Base-by-base conservation (phyloP, 2,329 filamentous ascomycete genomes). In the Hortaea werneckii region DNA sequence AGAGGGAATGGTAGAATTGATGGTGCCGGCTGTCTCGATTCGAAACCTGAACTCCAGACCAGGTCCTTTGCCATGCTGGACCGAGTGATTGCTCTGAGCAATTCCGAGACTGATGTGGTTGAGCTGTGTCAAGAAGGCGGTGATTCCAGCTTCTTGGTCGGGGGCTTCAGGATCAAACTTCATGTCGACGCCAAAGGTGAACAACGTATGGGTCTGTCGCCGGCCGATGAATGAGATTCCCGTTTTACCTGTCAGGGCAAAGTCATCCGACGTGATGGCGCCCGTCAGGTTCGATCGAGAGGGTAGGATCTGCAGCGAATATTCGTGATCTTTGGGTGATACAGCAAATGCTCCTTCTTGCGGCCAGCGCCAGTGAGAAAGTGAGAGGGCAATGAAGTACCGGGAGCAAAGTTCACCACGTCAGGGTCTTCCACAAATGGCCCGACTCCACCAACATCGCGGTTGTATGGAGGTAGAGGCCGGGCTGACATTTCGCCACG, bases 331-430 rank as follows among this genome's bases (percentile, higher is more conserved):
- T 0, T 51, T 55, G 0, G 67, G 67, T 0, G 72, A 79, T 11
- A 73, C 50, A 1, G 58, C 64, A 63, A 71, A 81, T 4, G 40
- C 49, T 6, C 41, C 40, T 0, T 65, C 54, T 29, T 68, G 64
- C 1, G 76, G 77, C 8, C 70, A 74, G 4, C 79, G 68, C 67
- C 77, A 79, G 65, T 77, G 67, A 1, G 75, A 50, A 81, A 75
- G 53, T 80, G 74, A 0, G 65, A 64, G 3, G 77, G 77, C 0
- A 80, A 58, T 0, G 56, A 51, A 0, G 66, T 66, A 0, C 65
- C 64, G 0, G 68, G 64, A 6, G 60, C 50, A 54, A 80, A 79
- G 26, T 70, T 65, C 39, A 75, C 60, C 6, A 56, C 50, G 51
- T 78, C 75, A 1, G 65, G 64, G 9, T 65, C 65, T 6, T 60